Conservation (phyloP, 2,329 filamentous ascomycete species). For the Cercospora zeina region DNA sequence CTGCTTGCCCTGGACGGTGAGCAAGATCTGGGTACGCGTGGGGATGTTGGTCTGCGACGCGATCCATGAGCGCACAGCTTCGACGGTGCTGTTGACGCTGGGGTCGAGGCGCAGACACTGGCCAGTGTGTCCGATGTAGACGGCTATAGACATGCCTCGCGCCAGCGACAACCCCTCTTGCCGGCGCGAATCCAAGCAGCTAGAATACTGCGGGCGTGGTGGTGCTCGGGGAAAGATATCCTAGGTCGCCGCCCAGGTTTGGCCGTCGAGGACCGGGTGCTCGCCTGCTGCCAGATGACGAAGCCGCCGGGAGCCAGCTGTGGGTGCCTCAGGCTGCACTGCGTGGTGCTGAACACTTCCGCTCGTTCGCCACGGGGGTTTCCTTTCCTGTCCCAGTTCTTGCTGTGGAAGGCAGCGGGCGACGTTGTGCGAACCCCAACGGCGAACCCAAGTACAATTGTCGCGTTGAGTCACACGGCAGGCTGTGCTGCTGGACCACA, state of each 20-base stretch:
- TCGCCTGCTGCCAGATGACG: slow-evolving; percentile 1
- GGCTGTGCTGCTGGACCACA: background rate
- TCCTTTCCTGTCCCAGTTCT: background rate
- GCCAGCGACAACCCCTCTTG: slow-evolving; percentile 22
- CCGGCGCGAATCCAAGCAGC: slow-evolving; percentile 17
- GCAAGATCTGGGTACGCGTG: slow-evolving; percentile 75
- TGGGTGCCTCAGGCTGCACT: background rate
- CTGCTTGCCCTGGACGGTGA: slow-evolving; percentile 81
- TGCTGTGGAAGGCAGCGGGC: background rate
- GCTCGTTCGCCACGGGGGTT: background rate
- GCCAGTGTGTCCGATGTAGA: slow-evolving; percentile 87
- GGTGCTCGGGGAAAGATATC: background rate
- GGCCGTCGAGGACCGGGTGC: background rate
- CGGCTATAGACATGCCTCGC: slow-evolving; percentile 65
- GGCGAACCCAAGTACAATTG: background rate
- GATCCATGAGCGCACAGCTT: slow-evolving; percentile 82
- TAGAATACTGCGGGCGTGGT: background rate
- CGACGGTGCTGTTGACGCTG: slow-evolving; percentile 72
- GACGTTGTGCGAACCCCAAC: background rate
- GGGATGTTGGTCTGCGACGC: slow-evolving; percentile 72
- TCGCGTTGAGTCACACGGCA: slow-evolving; percentile 10
- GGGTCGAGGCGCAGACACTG: slow-evolving; percentile 79
- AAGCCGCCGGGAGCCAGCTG: background rate
- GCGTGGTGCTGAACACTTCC: background rate
- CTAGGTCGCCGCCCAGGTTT: slow-evolving; percentile 7